Percentiles rank a stretch among this genome's conserved stretches.
phyloP scores from a whole-genome alignment of 2,329 filamentous ascomycete genomes.

The Aspergillus pseudoterreus region DNA sequence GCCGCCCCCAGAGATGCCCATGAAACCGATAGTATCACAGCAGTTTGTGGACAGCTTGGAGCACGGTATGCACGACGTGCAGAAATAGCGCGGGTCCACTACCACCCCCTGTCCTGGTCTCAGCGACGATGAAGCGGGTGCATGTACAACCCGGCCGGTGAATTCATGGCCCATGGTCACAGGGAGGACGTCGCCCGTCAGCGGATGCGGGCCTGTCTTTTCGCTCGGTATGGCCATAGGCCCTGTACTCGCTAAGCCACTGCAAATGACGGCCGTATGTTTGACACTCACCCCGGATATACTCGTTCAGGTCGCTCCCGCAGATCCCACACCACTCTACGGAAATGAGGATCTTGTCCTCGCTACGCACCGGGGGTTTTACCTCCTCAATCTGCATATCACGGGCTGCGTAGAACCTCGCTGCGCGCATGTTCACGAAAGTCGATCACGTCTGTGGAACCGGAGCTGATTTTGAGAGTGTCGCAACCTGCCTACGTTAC shows the following conservation, averaged over 20 bases:
- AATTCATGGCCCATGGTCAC: conserved; percentile 13
- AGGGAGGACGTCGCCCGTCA: conserved; percentile 7
- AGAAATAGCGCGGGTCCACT: conserved; percentile 13
- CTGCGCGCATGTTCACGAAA: conserved; percentile 6
- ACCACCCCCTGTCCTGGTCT: conserved; percentile 7
- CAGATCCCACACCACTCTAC: conserved; percentile 16
- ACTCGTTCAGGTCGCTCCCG: conserved; percentile 12
- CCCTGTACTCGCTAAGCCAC: neutral
- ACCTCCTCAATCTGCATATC: conserved; percentile 11
- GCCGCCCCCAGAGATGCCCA: conserved; percentile 11
- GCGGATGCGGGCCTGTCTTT: conserved; percentile 6
- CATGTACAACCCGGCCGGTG: conserved; percentile 6
- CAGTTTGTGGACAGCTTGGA: conserved; percentile 5
- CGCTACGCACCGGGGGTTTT: neutral
- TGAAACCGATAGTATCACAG: conserved; percentile 9
- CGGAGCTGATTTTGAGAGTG: neutral
- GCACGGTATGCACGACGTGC: conserved; percentile 6
- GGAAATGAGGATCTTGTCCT: conserved; percentile 7
- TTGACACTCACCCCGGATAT: conserved; percentile 1
- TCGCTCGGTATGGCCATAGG: conserved; percentile 5
- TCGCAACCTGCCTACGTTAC: too few relatives aligned
- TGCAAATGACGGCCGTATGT: neutral
- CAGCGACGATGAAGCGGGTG: neutral
- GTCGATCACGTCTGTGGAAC: neutral
- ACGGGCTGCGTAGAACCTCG: conserved; percentile 7